Percentiles rank a stretch among this genome's conserved stretches.
phyloP scores from a whole-genome alignment of 148 eudicot genomes.

The Rhododendron henanense region DNA sequence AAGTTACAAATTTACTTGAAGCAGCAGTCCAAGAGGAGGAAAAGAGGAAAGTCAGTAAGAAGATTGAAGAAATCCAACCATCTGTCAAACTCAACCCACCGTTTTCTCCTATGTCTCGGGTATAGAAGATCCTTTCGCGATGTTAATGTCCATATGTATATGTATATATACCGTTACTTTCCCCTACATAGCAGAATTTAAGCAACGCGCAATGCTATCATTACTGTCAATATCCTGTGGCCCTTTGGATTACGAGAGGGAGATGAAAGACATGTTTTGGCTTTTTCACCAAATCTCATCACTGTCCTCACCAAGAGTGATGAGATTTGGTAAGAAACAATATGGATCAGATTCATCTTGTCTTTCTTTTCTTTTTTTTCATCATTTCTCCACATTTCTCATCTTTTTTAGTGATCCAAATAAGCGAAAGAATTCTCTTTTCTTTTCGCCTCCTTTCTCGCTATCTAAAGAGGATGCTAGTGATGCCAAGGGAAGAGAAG shows the following conservation, averaged over 20 bases:
- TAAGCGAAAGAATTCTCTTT: not conserved
- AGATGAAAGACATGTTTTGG: too few species aligned
- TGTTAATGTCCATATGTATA: not conserved
- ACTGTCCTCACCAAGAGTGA: not conserved
- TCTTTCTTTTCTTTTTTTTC: too few species aligned
- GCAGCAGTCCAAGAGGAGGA: slow-evolving; percentile 51
- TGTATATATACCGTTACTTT: too few species aligned
- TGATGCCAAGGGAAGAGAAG: not conserved
- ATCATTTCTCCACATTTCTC: not conserved
- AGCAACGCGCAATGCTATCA: not conserved
- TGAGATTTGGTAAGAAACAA: not conserved
- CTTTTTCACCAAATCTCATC: too few species aligned
- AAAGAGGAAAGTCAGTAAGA: slow-evolving; percentile 33
- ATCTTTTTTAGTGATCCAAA: not conserved
- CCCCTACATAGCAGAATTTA: not conserved
- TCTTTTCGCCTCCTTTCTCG: not conserved
- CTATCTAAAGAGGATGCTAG: not conserved
- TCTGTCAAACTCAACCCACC: slow-evolving; percentile 76
- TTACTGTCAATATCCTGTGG: too few species aligned
- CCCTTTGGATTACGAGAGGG: too few species aligned
- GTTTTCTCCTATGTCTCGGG: slow-evolving; percentile 86
- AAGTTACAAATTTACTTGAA: slow-evolving; percentile 51
- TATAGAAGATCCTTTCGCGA: slow-evolving; percentile 21
- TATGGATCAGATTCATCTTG: not conserved
- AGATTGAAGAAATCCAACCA: slow-evolving; percentile 36